A percentile compares a stretch with the other conserved stretches of the same genome.
Evolutionary conservation across 805 yeast genomes (phyloP).

Genomic region (Starmerella riodocensis): DNA sequence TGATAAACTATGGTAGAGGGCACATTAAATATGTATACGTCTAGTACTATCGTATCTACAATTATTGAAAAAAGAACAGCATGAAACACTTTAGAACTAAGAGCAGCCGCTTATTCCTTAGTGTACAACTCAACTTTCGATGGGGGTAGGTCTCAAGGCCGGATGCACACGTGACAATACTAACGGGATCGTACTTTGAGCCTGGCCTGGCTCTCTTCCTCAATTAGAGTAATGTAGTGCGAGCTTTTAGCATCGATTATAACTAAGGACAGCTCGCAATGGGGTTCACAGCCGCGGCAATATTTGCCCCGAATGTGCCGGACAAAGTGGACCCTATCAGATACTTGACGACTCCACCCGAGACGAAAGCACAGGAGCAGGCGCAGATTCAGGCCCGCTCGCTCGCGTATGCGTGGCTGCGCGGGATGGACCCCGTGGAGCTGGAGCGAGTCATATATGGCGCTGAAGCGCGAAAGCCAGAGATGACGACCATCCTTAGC

Average conservation of each 20-base stretch:
- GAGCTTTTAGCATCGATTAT: too few relatives aligned
- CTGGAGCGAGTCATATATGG: slow-evolving; percentile 7
- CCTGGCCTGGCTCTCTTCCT: neutral
- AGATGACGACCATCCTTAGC: neutral
- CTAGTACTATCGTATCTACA: too few relatives aligned
- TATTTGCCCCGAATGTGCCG: slow-evolving; percentile 16
- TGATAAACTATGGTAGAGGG: too few relatives aligned
- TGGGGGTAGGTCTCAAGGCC: too few relatives aligned
- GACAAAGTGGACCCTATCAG: slow-evolving; percentile 10
- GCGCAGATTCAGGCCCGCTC: slow-evolving; percentile 17
- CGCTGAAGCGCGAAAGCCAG: neutral
- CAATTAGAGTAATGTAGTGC: neutral
- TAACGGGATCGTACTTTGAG: neutral
- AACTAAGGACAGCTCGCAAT: too few relatives aligned
- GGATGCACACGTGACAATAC: too few relatives aligned
- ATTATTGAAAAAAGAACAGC: too few relatives aligned
- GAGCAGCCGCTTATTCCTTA: too few relatives aligned
- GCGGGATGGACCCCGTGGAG: slow-evolving; percentile 5
- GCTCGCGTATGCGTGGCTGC: slow-evolving; percentile 7
- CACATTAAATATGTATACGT: too few relatives aligned
- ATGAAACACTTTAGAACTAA: too few relatives aligned
- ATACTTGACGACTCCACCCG: slow-evolving; percentile 7
- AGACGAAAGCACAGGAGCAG: slow-evolving; percentile 12
- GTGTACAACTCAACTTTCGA: too few relatives aligned
- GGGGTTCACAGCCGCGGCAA: slow-evolving; percentile 15